phyloP scores from a whole-genome alignment of 1,139 yeast genomes.

The Kluyveromyces sp. region DNA sequence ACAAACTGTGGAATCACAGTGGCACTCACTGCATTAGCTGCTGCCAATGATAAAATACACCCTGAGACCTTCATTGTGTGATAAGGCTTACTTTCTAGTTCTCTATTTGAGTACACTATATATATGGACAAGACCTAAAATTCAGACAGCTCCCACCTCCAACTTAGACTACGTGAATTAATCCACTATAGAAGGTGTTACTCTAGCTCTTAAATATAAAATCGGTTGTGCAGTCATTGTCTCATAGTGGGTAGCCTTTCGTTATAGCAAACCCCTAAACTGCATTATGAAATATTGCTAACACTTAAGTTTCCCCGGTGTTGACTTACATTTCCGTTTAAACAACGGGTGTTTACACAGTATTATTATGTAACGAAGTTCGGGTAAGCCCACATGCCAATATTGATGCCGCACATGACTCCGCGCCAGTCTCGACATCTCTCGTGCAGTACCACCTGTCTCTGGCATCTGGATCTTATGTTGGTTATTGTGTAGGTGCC shows the following conservation, averaged over 20 bases:
- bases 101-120: not conserved
- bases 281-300: not conserved
- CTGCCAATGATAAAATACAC: constrained; percentile 6
- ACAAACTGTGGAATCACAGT: constrained; percentile 7
- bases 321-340: not conserved
- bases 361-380: not conserved
- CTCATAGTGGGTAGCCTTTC: not conserved
- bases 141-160: too few species aligned
- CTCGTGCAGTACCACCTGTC: too few species aligned
- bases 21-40: constrained; percentile 7
- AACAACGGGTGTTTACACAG: not conserved
- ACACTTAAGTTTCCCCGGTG: not conserved
- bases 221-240: not conserved
- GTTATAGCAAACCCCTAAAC: not conserved
- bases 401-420: too few species aligned
- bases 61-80: constrained; percentile 8
- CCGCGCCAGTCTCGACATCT: too few species aligned
- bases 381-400: not conserved
- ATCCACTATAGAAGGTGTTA: too few species aligned
- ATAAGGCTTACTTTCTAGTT: not conserved
- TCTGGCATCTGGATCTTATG: not conserved
- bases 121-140: too few species aligned
- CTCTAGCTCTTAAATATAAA: not conserved
- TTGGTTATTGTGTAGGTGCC: not conserved
- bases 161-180: too few species aligned